Evolutionary conservation across 495 filamentous ascomycete genomes (phyloP).

Genomic region (Chaetomium fimeti): DNA sequence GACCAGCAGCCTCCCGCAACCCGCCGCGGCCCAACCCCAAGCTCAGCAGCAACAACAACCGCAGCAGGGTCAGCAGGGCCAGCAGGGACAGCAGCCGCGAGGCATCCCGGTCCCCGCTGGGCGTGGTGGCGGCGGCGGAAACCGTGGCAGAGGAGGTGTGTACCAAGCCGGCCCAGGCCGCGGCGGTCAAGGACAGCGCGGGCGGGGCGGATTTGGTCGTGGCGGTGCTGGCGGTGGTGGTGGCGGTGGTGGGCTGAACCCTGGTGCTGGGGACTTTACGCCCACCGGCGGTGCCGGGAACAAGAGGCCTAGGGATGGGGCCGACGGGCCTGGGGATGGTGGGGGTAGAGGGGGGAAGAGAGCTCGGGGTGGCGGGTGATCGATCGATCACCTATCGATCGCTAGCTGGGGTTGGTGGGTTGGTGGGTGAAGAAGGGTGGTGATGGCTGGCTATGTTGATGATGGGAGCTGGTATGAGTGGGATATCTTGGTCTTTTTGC

Average conservation of each 20-base stretch:
- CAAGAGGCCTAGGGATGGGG: conserved; percentile 33
- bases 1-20: conserved; percentile 14
- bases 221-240: conserved; percentile 18
- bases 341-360: conserved; percentile 26
- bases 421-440: not conserved
- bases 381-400: not conserved
- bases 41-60: conserved; percentile 12
- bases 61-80: conserved; percentile 10
- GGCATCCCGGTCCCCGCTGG: conserved; percentile 20
- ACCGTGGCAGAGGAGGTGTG: conserved; percentile 21
- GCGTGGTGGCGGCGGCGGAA: conserved; percentile 16
- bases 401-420: not conserved
- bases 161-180: conserved; percentile 26
- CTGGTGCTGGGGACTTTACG: conserved; percentile 34
- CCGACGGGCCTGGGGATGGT: conserved; percentile 19
- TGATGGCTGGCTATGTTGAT: not conserved
- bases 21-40: conserved; percentile 9
- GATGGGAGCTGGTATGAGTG: not conserved
- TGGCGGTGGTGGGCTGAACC: conserved; percentile 28
- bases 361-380: conserved; percentile 20
- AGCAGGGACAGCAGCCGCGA: conserved; percentile 8
- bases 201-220: conserved; percentile 30
- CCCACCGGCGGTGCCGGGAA: conserved; percentile 29
- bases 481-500: not conserved
- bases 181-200: conserved; percentile 31